Conservation (phyloP, 2,329 filamentous ascomycete species). For the Arthrobotrys sinensis region DNA sequence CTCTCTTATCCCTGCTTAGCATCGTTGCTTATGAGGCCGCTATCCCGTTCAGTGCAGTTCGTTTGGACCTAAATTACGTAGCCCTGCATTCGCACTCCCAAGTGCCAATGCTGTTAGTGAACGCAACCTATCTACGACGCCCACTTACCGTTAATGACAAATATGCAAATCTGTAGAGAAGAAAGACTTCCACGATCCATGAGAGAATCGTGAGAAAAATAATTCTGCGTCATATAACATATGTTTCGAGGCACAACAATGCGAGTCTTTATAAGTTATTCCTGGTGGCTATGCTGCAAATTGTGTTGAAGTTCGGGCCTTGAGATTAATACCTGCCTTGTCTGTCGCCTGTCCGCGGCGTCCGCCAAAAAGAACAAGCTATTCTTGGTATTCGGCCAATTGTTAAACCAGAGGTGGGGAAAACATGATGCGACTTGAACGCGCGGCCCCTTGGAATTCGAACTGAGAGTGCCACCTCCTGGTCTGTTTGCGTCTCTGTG, state of each 20-base stretch:
- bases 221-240: neutral
- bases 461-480: conserved; percentile 1
- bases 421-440: conserved; percentile 35
- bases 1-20: neutral
- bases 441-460: conserved; percentile 35
- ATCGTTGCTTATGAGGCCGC: neutral
- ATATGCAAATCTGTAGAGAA: neutral
- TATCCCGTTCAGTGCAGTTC: neutral
- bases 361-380: conserved; percentile 24
- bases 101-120: neutral
- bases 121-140: neutral
- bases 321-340: neutral
- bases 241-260: neutral
- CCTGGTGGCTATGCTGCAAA: conserved; percentile 7
- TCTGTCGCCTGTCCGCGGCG: conserved; percentile 20
- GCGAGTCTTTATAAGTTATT: neutral
- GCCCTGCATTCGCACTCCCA: conserved; percentile 4
- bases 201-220: no score
- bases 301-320: neutral
- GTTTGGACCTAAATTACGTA: conserved; percentile 6
- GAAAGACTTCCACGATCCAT: neutral
- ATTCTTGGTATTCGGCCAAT: conserved; percentile 9
- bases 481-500: conserved; percentile 12
- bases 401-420: neutral
- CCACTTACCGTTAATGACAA: neutral